Percentiles rank a stretch among this genome's conserved stretches.
These are phyloP conservation scores for Asterochloris sp. DNA, from an alignment of 139 green algal species.

Conservation along the genomic window DNA sequence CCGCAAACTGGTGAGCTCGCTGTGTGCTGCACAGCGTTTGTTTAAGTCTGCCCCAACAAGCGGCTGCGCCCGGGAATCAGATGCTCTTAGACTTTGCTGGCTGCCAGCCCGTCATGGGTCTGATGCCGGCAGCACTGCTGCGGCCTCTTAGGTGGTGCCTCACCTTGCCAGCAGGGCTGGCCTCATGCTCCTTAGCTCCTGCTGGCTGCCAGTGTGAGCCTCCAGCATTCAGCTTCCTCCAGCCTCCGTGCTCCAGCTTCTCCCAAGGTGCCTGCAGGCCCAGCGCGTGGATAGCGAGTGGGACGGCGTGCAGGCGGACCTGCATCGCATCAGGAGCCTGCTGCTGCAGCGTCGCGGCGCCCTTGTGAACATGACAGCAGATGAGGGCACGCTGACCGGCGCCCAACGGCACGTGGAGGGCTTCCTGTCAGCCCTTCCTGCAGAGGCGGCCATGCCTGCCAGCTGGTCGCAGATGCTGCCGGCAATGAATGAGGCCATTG, in stretches of 20 bases:
- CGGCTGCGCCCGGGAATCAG: no score
- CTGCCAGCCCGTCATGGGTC: no score
- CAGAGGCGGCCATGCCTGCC: constrained; percentile 8
- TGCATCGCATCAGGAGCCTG: constrained; percentile 59
- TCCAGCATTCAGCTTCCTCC: no score
- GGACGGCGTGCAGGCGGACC: constrained; percentile 67
- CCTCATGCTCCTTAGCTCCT: no score
- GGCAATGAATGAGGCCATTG: constrained; percentile 80
- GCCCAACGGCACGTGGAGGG: constrained; percentile 46
- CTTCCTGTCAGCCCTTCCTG: constrained; percentile 84
- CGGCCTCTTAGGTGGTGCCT: no score
- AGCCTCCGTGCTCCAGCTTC: no score
- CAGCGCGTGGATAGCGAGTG: constrained; percentile 88
- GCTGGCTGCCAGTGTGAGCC: no score
- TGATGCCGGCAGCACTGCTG: no score
- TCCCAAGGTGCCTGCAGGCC: not conserved
- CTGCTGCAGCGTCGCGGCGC: constrained; percentile 78
- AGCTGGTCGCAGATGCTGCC: constrained; percentile 44
- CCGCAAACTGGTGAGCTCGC: constrained; percentile 50
- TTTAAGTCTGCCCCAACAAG: no score
- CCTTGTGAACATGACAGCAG: constrained; percentile 94
- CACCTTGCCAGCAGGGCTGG: no score
- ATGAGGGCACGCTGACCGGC: constrained; percentile 70
- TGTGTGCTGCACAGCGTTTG: no score
- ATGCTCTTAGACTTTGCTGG: no score